Evolutionary conservation across 768 basidiomycete species (phyloP), one percentile per base, ranked within the genome.

Genomic region (Pleurotus citrinopileatus): DNA sequence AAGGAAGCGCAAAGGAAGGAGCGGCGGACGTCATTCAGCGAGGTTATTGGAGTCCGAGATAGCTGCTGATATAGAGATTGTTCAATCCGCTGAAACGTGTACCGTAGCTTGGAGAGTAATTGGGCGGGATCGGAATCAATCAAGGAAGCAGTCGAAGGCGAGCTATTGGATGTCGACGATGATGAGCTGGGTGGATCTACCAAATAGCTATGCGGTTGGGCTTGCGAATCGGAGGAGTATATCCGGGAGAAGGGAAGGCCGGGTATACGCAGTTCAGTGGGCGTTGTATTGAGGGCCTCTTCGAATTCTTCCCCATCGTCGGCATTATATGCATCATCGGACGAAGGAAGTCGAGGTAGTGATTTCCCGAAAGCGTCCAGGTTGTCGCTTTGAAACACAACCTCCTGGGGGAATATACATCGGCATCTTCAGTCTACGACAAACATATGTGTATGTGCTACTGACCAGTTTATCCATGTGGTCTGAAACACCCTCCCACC

Each of bases 401-500:
- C 70, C 61, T 86, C 84, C 82, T 85, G 42, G 20, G 38, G 19
- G 15, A 27, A 29, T 29, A 58, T 37, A 17, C n/a, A n/a, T 20
- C 51, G 34, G n/a, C 37, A 10, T 42, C 9, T 40, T 17, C n/a
- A 36, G 17, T 40, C 32, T 8, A 36, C n/a, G 4, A 22, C 8
- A 26, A 3, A n/a, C 3, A 17, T 52, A 3, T 47, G 5, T 42
- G 25, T 13, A 19, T 10, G 36, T 28, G 19, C 22, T 1, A 71
- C 81, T 23, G 54, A 85, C 86, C 56, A 89, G 67, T 56, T 74
- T 72, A 58, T 85, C 82, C 57, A 90, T 69, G 62, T 83, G 77
- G 51, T 82, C 80, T 0, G 80, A 72, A 5, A 89, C 67, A 15
- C 77, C 76, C 59, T 83, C 79, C 86, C 86, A 89, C 83, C 85